phyloP scores from a whole-genome alignment of 352 stramenopile genomes.

The Phytophthora europaea region DNA sequence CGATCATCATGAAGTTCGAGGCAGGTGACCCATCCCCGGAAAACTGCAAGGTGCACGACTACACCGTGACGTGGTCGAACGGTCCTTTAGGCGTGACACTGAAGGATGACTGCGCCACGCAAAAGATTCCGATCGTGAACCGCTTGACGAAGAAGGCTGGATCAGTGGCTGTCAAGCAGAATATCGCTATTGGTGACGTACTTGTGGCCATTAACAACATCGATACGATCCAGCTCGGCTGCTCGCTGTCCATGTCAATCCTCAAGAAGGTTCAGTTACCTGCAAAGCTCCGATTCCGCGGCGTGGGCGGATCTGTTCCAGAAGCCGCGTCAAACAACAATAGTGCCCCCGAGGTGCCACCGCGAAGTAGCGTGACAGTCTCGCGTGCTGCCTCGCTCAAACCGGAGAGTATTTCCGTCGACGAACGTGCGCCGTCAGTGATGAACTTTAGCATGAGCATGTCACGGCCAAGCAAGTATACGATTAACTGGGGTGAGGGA shows the following conservation, averaged over 20 bases:
- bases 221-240: slow-evolving; percentile 89
- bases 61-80: slow-evolving; percentile 91
- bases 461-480: slow-evolving; percentile 73
- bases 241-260: slow-evolving; percentile 90
- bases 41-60: slow-evolving; percentile 83
- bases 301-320: slow-evolving; percentile 69
- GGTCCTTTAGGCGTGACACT: slow-evolving; percentile 85
- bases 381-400: slow-evolving; percentile 32
- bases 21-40: slow-evolving; percentile 52
- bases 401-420: slow-evolving; percentile 26
- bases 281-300: slow-evolving; percentile 86
- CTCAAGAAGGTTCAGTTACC: slow-evolving; percentile 90
- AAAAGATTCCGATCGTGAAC: slow-evolving; percentile 91
- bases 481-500: slow-evolving; percentile 84
- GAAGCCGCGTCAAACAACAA: slow-evolving; percentile 32
- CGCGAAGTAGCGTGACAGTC: slow-evolving; percentile 35
- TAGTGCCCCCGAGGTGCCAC: slow-evolving; percentile 15
- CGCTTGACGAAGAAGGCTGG: slow-evolving; percentile 88
- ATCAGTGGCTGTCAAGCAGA: slow-evolving; percentile 90
- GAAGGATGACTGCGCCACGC: slow-evolving; percentile 86
- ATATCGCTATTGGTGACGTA: slow-evolving; percentile 89
- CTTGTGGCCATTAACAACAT: slow-evolving; percentile 93
- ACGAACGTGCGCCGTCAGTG: slow-evolving; percentile 40
- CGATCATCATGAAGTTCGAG: slow-evolving; percentile 89
- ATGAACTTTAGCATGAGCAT: slow-evolving; percentile 65